These are phyloP conservation scores for Flaveria ramosissima DNA, from an alignment of 129 eudicot species.

Conservation along the genomic window DNA sequence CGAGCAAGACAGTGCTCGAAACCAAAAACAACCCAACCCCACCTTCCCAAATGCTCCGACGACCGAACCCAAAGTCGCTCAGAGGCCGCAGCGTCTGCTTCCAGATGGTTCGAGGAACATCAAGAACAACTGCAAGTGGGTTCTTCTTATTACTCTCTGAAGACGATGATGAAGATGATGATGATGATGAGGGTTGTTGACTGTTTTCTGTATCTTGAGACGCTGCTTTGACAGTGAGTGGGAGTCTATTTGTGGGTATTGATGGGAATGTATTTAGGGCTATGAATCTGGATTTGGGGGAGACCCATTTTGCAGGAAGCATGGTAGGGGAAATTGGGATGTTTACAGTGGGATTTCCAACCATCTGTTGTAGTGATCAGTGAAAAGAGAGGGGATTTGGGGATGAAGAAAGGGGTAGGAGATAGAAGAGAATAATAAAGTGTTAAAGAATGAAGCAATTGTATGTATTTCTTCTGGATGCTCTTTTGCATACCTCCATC, in stretches of 20 bases:
- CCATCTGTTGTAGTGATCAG: constrained; percentile 40
- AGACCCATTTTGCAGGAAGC: constrained; percentile 40
- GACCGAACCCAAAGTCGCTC: constrained; percentile 89
- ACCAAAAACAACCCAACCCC: constrained; percentile 89
- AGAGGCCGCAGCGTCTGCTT: constrained; percentile 73
- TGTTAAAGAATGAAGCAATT: not conserved
- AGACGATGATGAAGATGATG: constrained; percentile 25
- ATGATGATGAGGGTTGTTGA: constrained; percentile 44
- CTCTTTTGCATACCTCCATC: not conserved
- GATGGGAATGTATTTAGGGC: constrained; percentile 38
- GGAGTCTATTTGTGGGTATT: constrained; percentile 36
- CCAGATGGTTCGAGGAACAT: constrained; percentile 68
- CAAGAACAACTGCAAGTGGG: constrained; percentile 53
- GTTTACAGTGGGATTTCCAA: constrained; percentile 43
- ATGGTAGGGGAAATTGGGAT: constrained; percentile 46
- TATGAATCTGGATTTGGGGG: constrained; percentile 32
- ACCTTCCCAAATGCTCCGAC: constrained; percentile 95
- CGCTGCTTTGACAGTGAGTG: constrained; percentile 39
- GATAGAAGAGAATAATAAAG: not conserved
- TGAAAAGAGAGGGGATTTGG: not conserved
- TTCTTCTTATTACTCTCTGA: constrained; percentile 36
- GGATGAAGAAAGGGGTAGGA: not conserved
- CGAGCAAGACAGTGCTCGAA: constrained; percentile 68
- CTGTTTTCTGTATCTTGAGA: constrained; percentile 40
- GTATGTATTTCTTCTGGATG: not conserved